Percentiles rank a stretch among this genome's conserved stretches.
These are phyloP conservation scores for Psilocybe mexicana DNA, from an alignment of 1,284 basidiomycete species.

Conservation along the genomic window DNA sequence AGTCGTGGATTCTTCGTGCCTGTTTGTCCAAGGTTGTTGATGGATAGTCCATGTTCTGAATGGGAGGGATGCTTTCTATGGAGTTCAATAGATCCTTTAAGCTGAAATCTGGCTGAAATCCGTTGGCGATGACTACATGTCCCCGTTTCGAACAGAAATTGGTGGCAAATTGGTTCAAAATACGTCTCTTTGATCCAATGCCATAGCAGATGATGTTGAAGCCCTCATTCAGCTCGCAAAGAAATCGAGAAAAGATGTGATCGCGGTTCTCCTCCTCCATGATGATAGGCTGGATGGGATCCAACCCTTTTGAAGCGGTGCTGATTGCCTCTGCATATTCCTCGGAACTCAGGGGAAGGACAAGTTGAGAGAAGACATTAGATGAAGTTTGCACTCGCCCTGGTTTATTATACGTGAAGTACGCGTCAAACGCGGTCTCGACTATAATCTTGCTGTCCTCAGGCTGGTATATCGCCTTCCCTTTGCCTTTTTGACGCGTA, in stretches of 20 bases:
- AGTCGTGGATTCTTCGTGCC: slow-evolving; percentile 61
- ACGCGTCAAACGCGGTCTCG: slow-evolving; percentile 75
- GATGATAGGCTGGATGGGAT: slow-evolving; percentile 33
- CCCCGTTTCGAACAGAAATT: slow-evolving; percentile 55
- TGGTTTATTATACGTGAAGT: slow-evolving; percentile 70
- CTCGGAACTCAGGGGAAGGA: slow-evolving; percentile 65
- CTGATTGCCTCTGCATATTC: slow-evolving; percentile 57
- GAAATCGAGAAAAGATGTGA: slow-evolving; percentile 61
- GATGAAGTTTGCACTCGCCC: slow-evolving; percentile 67
- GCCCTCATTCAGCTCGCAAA: slow-evolving; percentile 72
- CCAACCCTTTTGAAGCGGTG: slow-evolving; percentile 30
- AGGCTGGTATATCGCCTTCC: slow-evolving; percentile 17
- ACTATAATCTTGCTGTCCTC: slow-evolving; percentile 37
- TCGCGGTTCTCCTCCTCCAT: slow-evolving; percentile 35
- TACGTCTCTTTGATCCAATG: slow-evolving; percentile 77
- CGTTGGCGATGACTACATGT: slow-evolving; percentile 80
- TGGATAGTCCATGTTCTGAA: slow-evolving; percentile 41
- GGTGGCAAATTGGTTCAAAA: slow-evolving; percentile 75
- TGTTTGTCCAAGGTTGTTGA: slow-evolving; percentile 57
- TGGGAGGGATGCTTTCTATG: slow-evolving; percentile 62
- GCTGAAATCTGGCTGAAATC: slow-evolving; percentile 69
- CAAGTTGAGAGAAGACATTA: slow-evolving; percentile 72
- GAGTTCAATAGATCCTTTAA: slow-evolving; percentile 72
- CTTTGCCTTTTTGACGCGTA: slow-evolving; percentile 23
- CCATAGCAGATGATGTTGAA: slow-evolving; percentile 90